Base-by-base conservation (phyloP, 83 land plant genomes). In the Thuja plicata region DNA sequence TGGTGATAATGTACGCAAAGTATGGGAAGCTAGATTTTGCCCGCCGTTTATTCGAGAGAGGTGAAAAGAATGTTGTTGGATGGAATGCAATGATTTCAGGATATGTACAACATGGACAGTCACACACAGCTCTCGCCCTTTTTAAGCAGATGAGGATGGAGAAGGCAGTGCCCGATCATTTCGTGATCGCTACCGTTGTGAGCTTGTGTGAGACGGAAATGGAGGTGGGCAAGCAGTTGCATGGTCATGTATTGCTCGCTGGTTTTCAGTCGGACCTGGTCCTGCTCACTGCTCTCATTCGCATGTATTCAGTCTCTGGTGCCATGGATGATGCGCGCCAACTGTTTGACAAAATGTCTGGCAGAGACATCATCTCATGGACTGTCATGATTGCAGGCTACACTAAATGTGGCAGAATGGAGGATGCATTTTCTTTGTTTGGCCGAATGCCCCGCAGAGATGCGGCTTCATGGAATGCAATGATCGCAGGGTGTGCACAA, bases 341-440 rank as follows among this genome's bases (percentile, higher is more conserved):
- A 19, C 91, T 93, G 87, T 94, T 94, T 76, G 90, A 90, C 86
- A 87, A 87, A 88, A 88, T 92, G 86, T 10, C 66, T 76, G 15
- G 40, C 6, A 57, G 90, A 78, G 91, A 91, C 84, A 89, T 89
- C 3, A 90, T 92, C 77, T 88, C 92, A 10, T 89, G 81, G 86
- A 94, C 91, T 16, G 92, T 94, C 1, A 74, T 94, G 89, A 91
- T 94, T 34, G 87, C 89, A 4, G 93, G 93, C 16, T 92, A 92
- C 70, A 85, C 88, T 10, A 48, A 62, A 35, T 45, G 88, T 52
- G 94, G 95, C 5, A 87, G 43, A 55, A 0, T 93, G 85, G 90
- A 92, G 52, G 86, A 87, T 15, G 93, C 96, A 5, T 88, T 89
- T 8, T 35, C 86, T 57, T 48, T 94, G 27, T 94, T 94, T 76